Evolutionary conservation across 768 basidiomycete genomes (phyloP), one percentile per base, ranked within the genome.

Genomic region (Lactifluus rugatus): DNA sequence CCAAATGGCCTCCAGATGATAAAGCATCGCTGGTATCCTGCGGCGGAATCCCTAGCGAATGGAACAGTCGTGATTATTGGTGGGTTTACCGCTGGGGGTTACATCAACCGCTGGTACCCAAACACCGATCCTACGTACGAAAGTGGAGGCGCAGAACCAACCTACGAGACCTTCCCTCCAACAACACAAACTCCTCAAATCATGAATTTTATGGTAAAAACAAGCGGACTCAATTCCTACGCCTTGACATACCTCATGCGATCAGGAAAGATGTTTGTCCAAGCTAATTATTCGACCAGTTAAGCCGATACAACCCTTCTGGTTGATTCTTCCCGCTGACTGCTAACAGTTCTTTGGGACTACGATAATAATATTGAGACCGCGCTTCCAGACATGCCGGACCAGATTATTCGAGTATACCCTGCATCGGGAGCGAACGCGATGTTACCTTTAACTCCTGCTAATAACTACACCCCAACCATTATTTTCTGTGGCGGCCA

Each of bases 401-500:
- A 74, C 25, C 72, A 76, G 42, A 83, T 94, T 46, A 84, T 81
- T 21, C 85, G 92, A 28, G 87, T 90, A 5, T 93, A 94, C 67
- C 92, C 92, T 10, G 94, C 87, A 0, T 91, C 92, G 6, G 92
- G 89, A 25, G 94, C 87, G 0, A 80, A 79, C 2, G 87, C 87
- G 42, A 91, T 98, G 87, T 78, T 98, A 2, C 94, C 94, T 5
- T 77, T 97, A 10, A 94, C 89, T 1, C 86, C 88, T 4, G 85
- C 78, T 25, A 96, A 95, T 74, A 85, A 89, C 68, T 98, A 89
- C 69, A 81, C 77, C 0, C 89, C 87, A 0, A 90, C 91, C 0
- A 68, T 96, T 44, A 66, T 98, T 45, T 93, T 96, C 73, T 98
- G 94, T 62, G 94, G 94, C 54, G 95, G 95, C 34, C 81, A 82